phyloP scores from a whole-genome alignment of 2,329 filamentous ascomycete genomes.

The Ascosphaera apis region DNA sequence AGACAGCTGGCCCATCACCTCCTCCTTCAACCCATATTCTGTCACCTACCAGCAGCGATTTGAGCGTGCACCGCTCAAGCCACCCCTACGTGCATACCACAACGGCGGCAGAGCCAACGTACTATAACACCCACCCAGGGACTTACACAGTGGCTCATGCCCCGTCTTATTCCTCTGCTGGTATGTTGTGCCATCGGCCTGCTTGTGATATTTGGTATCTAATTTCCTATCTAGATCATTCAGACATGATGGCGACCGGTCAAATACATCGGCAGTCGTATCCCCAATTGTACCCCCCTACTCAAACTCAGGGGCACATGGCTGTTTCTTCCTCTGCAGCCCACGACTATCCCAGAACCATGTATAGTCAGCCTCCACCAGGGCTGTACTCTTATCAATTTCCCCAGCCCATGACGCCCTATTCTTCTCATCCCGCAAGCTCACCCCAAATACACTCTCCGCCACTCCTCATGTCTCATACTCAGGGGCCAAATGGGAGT shows the following conservation, averaged over 20 bases:
- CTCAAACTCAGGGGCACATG: conserved; percentile 82
- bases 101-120: conserved; percentile 31
- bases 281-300: conserved; percentile 85
- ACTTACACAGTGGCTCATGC: conserved; percentile 66
- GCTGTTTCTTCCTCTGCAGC: conserved; percentile 75
- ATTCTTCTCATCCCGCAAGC: conserved; percentile 30
- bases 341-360: conserved; percentile 70
- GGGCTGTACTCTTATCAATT: conserved; percentile 60
- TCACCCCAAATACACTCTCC: conserved; percentile 31
- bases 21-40: not conserved
- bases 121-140: conserved; percentile 57
- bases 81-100: not conserved
- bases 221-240: conserved; percentile 34
- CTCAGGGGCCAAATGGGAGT: conserved; percentile 15
- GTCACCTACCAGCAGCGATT: not conserved
- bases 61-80: not conserved
- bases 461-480: conserved; percentile 32
- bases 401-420: conserved; percentile 28
- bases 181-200: conserved; percentile 30
- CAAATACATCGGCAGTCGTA: conserved; percentile 45
- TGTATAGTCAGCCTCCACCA: conserved; percentile 67
- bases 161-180: conserved; percentile 66
- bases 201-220: conserved; percentile 1
- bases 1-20: not conserved
- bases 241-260: conserved; percentile 43